phyloP scores from a whole-genome alignment of 345 rosid genomes.

The Excoecaria agallocha region DNA sequence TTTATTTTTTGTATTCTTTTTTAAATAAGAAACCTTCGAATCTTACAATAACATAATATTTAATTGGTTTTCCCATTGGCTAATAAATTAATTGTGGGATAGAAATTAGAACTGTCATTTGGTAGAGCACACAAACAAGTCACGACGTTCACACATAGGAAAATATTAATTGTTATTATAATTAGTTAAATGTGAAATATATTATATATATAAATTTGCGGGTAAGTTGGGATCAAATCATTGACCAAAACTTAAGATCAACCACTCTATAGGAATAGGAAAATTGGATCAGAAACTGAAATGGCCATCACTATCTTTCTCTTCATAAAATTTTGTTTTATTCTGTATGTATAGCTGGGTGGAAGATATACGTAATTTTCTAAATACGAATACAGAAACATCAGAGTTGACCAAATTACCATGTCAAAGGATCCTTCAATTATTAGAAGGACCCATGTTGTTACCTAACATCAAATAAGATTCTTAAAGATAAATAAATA shows the following conservation, averaged over 20 bases:
- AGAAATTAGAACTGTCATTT: too few species aligned
- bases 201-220: background rate
- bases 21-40: background rate
- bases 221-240: conserved; percentile 28
- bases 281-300: conserved; percentile 3
- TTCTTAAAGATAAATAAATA: too few species aligned
- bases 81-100: background rate
- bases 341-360: background rate
- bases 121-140: conserved; percentile 8
- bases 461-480: background rate
- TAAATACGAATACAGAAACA: conserved; percentile 1
- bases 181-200: background rate
- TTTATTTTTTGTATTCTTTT: background rate
- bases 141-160: conserved; percentile 32
- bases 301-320: background rate
- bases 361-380: background rate
- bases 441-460: conserved; percentile 41
- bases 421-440: conserved; percentile 45
- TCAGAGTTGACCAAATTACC: conserved; percentile 37
- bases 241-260: conserved; percentile 31
- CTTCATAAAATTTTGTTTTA: background rate
- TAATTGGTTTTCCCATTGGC: background rate
- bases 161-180: background rate
- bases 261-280: conserved; percentile 38
- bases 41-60: background rate